phyloP scores from a whole-genome alignment of 495 filamentous ascomycete genomes.

The Penicillium ochrochloron region DNA sequence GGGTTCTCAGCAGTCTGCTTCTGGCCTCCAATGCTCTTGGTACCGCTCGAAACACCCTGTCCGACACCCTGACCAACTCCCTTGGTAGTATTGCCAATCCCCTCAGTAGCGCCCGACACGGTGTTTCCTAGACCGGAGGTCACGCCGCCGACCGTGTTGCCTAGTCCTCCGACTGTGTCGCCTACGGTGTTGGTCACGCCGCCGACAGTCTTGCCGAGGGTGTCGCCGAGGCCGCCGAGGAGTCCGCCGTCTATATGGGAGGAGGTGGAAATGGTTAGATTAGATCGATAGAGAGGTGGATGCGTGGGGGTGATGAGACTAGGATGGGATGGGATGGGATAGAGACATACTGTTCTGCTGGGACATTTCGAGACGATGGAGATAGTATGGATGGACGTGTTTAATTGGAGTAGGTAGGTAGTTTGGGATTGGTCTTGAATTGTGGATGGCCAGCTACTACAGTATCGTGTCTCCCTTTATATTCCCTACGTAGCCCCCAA shows the following conservation, averaged over 20 bases:
- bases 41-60: slow-evolving; percentile 14
- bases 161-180: slow-evolving; percentile 37
- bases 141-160: slow-evolving; percentile 41
- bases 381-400: background rate
- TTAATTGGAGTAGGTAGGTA: background rate
- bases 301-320: background rate
- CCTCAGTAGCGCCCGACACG: slow-evolving; percentile 37
- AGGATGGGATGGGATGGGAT: background rate
- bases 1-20: slow-evolving; percentile 34
- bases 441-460: background rate
- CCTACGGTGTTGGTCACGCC: slow-evolving; percentile 43
- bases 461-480: background rate
- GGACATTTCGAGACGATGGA: slow-evolving; percentile 20
- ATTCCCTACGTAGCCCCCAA: background rate
- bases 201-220: slow-evolving; percentile 43
- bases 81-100: slow-evolving; percentile 42
- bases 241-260: slow-evolving; percentile 28
- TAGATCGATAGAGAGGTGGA: background rate
- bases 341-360: slow-evolving; percentile 21
- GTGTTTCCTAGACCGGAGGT: slow-evolving; percentile 41
- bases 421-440: background rate
- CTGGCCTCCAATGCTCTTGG: slow-evolving; percentile 27
- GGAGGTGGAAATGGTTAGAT: background rate
- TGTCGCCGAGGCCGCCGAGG: slow-evolving; percentile 41
- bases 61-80: slow-evolving; percentile 26